phyloP scores from a whole-genome alignment of 2,329 filamentous ascomycete species.

The Pseudopyrenochaeta lycopersici region DNA sequence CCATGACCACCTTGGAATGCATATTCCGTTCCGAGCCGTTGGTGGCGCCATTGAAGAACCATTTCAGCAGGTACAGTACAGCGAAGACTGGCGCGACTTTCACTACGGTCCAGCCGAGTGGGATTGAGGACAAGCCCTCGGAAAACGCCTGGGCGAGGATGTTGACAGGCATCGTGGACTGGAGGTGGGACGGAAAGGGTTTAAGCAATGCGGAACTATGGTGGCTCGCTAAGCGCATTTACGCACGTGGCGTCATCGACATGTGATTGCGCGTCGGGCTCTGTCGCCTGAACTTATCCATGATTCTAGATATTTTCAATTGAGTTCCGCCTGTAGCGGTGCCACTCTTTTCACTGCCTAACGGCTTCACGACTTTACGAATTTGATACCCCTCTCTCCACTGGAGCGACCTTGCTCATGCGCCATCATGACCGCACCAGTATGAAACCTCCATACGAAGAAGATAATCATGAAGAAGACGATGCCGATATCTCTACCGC shows the following conservation, averaged over 20 bases:
- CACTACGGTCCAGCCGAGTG: constrained; percentile 62
- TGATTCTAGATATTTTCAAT: not conserved
- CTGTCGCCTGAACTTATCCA: constrained; percentile 17
- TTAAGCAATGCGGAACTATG: constrained; percentile 32
- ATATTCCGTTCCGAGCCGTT: constrained; percentile 83
- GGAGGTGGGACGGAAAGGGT: constrained; percentile 29
- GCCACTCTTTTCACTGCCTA: constrained; percentile 18
- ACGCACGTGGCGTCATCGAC: constrained; percentile 39
- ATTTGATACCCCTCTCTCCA: not conserved
- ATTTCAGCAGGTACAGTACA: constrained; percentile 70
- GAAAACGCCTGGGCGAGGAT: constrained; percentile 63
- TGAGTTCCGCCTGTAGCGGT: constrained; percentile 3
- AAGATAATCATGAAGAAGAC: constrained; percentile 26
- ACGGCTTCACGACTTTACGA: not conserved
- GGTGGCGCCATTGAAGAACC: constrained; percentile 76
- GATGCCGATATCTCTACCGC: constrained; percentile 66
- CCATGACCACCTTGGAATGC: constrained; percentile 92
- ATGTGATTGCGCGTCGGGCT: constrained; percentile 34
- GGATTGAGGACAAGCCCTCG: constrained; percentile 64
- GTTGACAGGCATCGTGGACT: constrained; percentile 67
- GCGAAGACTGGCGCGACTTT: constrained; percentile 62
- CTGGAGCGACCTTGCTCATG: not conserved
- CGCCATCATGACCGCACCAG: constrained; percentile 16
- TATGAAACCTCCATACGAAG: constrained; percentile 3
- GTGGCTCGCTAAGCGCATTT: constrained; percentile 30